Evolutionary conservation across 2,329 filamentous ascomycete species (phyloP).

Genomic region (Pseudogymnoascus sp.): DNA sequence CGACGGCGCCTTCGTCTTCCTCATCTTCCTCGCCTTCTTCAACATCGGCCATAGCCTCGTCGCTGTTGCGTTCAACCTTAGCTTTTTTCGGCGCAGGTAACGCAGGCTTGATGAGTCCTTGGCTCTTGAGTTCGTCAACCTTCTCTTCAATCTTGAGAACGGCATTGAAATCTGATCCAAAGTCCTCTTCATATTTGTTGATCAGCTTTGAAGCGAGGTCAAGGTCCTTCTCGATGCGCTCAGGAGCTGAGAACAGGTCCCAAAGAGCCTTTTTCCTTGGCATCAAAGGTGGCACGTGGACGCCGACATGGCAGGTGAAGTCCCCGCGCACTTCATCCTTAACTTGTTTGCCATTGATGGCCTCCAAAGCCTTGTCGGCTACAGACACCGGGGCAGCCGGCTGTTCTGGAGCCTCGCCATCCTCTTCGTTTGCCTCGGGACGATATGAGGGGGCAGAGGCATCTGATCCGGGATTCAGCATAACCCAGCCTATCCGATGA

Average conservation of each 20-base stretch:
- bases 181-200: slow-evolving; percentile 75
- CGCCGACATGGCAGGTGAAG: slow-evolving; percentile 94
- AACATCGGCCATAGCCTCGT: slow-evolving; percentile 57
- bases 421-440: slow-evolving; percentile 61
- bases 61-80: slow-evolving; percentile 53
- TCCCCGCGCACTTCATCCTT: slow-evolving; percentile 90
- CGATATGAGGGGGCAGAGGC: slow-evolving; percentile 55
- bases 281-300: slow-evolving; percentile 80
- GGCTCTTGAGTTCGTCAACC: slow-evolving; percentile 70
- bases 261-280: slow-evolving; percentile 92
- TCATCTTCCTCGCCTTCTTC: slow-evolving; percentile 78
- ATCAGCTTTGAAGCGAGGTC: slow-evolving; percentile 75
- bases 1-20: slow-evolving; percentile 51
- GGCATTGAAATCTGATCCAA: slow-evolving; percentile 70
- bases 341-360: slow-evolving; percentile 96
- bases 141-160: slow-evolving; percentile 76
- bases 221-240: slow-evolving; percentile 86
- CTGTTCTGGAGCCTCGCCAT: slow-evolving; percentile 40
- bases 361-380: slow-evolving; percentile 80
- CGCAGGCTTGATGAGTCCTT: slow-evolving; percentile 68
- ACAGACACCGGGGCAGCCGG: slow-evolving; percentile 45
- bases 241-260: slow-evolving; percentile 92
- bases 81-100: slow-evolving; percentile 47
- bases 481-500: slow-evolving; percentile 97
- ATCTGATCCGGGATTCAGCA: slow-evolving; percentile 76